Base-by-base conservation (phyloP, 768 basidiomycete species). In the Roridomyces roridus region DNA sequence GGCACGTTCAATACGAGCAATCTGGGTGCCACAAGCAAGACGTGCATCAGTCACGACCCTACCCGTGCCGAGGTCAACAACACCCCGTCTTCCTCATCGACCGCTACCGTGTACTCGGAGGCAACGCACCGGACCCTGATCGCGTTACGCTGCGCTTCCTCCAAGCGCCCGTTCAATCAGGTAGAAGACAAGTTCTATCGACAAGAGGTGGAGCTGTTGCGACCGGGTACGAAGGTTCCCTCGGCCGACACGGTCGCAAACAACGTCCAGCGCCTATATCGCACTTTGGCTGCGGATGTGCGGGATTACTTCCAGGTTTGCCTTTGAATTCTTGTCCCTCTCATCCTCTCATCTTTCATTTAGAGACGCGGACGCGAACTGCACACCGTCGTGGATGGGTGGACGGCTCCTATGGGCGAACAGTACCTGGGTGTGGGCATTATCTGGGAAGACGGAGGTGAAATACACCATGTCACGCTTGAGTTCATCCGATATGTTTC, bases 301-400 rank as follows among this genome's bases (percentile, higher is more conserved):
- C 26, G 40, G 12, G 44, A 51, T 8, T 68, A 68, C 36, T 64
- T 68, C 36, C 35, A 29, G 59, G 65, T 69, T 34, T 23, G 35
- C n/a, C 20, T 25, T 10, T 23, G 15, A 41, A 41, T 17, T 44
- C 14, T n/a, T 39, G 28, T 11, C 28, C 6, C 43, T 51, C 40
- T 34, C 21, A 12, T n/a, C n/a, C 15, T 14, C 31, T 45, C 46
- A 44, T 35, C 31, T n/a, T 18, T 24, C 21, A 21, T 52, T 57
- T n/a, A 64, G 46, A 40, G 37, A 24, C 50, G 43, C 8, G 49
- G 58, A 23, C 25, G 59, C 11, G 44, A 67, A 8, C 56, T 74
- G 23, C 72, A 75, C 55, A 47, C 69, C 18, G 71, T 68, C 24
- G 57, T 75, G 44, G 72, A 75, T 65, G 68, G 75, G 17, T 75